Evolutionary conservation across 2,329 filamentous ascomycete genomes (phyloP).

Genomic region (Hirsutella minnesotensis): DNA sequence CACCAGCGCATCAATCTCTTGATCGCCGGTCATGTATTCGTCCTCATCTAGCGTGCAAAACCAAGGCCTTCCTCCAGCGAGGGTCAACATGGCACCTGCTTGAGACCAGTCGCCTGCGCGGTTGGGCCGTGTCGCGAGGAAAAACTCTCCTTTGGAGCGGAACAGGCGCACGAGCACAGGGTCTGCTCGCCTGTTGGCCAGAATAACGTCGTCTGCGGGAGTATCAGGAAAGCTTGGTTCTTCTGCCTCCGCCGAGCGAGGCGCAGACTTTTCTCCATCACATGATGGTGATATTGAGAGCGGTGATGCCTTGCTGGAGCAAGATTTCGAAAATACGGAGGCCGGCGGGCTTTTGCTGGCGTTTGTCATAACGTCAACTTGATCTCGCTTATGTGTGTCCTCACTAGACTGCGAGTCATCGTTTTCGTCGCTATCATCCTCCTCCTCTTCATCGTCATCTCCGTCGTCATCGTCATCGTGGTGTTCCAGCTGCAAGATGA

Average conservation of each 20-base stretch:
- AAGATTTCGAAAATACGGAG: too few relatives aligned
- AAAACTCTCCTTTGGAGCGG: slow-evolving; percentile 47
- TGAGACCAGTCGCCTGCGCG: slow-evolving; percentile 50
- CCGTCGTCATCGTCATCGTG: slow-evolving; percentile 21
- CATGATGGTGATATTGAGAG: too few relatives aligned
- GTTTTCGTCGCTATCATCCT: slow-evolving; percentile 10
- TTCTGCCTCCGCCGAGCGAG: too few relatives aligned
- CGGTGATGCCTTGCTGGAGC: too few relatives aligned
- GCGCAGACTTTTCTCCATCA: too few relatives aligned
- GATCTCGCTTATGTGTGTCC: too few relatives aligned
- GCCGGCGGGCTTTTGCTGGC: too few relatives aligned
- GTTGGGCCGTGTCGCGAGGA: slow-evolving; percentile 42
- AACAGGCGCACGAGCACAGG: slow-evolving; percentile 42
- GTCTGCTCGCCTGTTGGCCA: slow-evolving; percentile 43
- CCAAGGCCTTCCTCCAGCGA: slow-evolving; percentile 43
- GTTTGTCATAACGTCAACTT: too few relatives aligned
- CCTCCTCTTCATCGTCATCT: slow-evolving; percentile 20
- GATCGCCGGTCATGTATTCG: slow-evolving; percentile 35
- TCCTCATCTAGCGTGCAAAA: slow-evolving; percentile 47
- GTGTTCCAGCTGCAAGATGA: slow-evolving; percentile 36
- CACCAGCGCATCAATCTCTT: slow-evolving; percentile 17
- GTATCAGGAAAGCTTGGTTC: slow-evolving; percentile 11
- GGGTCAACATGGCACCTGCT: slow-evolving; percentile 51
- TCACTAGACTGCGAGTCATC: too few relatives aligned
- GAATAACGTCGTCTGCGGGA: slow-evolving; percentile 29